Base-by-base conservation (phyloP, 495 filamentous ascomycete genomes). In the Pseudoneurospora amorphoporcata region DNA sequence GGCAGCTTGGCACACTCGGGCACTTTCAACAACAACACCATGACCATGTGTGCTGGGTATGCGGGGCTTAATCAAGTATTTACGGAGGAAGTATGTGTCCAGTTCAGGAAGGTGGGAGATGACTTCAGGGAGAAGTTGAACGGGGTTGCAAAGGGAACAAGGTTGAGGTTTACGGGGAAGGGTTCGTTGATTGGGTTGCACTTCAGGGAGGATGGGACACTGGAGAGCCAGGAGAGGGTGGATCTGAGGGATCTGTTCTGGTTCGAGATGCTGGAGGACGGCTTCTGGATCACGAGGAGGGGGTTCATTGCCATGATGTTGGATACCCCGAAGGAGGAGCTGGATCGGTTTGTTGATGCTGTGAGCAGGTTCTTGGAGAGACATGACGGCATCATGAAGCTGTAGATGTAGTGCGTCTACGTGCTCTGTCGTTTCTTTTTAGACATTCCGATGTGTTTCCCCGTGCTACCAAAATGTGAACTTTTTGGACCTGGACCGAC, bases 11-110 rank as follows among this genome's bases (percentile, higher is more conserved):
- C 80, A 65, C 90, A 92, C 72, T 86, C 88, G 0, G 90, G 90
- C 0, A 92, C 90, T 0, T 92, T 90, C 75, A 91, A 92, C 70
- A 92, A 91, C 74, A 91, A 91, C 73, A 84, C 85, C 2, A 75
- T 91, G 14, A 84, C 84, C 1, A 90, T 90, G 87, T 81, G 79
- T 38, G 87, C 83, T 7, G 89, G 88, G 6, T 82, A 79, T 70
- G 79, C 78, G 8, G 88, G 82, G 4, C 74, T 88, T 12, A 70
- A 73, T 9, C 68, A 81, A 40, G 76, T 87, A 1, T 86, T 82
- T 72, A 84, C 82, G 37, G 77, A 83, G 0, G 81, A 82, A n/a
- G 78, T 78, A 8, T 74, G 78, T 19, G 70, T 74, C 29, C 75
- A 71, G 41, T 79, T 87, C 17, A 86, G 84, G 68, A 73, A 42